phyloP scores from a whole-genome alignment of 306 rosid genomes.

The Citrullus colocynthis region DNA sequence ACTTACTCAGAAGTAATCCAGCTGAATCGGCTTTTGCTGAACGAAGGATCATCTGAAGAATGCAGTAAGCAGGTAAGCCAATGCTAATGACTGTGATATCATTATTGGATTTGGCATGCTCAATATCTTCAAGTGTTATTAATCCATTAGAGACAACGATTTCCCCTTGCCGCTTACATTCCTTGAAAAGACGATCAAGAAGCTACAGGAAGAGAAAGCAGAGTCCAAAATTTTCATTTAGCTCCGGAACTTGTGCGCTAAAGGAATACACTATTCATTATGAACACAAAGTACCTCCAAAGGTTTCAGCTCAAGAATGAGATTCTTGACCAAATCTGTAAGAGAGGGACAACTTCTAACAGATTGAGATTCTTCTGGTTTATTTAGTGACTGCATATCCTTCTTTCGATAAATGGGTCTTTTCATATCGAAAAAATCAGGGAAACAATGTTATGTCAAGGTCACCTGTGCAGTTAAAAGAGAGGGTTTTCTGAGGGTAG shows the following conservation, averaged over 20 bases:
- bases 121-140: conserved; percentile 55
- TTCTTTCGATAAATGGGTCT: conserved; percentile 13
- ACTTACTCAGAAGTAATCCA: conserved; percentile 64
- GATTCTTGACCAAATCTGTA: conserved; percentile 29
- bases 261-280: not conserved
- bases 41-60: conserved; percentile 63
- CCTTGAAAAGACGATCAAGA: conserved; percentile 51
- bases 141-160: conserved; percentile 58
- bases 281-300: conserved; percentile 48
- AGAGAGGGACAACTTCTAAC: conserved; percentile 38
- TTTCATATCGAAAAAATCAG: not conserved
- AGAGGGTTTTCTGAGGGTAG: not conserved
- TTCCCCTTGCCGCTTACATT: conserved; percentile 41
- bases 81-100: conserved; percentile 55
- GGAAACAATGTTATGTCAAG: not conserved
- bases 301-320: conserved; percentile 55
- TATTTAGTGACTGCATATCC: conserved; percentile 12
- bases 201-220: conserved; percentile 29
- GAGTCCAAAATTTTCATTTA: conserved; percentile 28
- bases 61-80: conserved; percentile 79
- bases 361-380: conserved; percentile 35
- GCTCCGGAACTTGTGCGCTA: not conserved
- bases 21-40: conserved; percentile 46
- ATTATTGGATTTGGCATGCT: conserved; percentile 50
- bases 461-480: not conserved